These are phyloP conservation scores for Dichotomopilus funicola DNA, from an alignment of 2,329 filamentous ascomycete genomes.

Conservation along the genomic window DNA sequence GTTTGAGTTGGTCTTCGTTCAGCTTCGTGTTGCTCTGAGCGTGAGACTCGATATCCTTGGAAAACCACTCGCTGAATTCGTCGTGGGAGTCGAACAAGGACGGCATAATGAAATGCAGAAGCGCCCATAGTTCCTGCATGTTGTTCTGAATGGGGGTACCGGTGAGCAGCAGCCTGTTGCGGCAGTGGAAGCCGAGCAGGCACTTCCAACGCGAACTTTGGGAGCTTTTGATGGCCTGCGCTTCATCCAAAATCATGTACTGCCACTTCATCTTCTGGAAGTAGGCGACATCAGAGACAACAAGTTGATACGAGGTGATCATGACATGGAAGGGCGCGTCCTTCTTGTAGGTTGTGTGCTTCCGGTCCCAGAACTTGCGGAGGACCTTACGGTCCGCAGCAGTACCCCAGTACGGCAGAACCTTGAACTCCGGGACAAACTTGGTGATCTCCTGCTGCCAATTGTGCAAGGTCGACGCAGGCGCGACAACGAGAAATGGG, in stretches of 20 bases:
- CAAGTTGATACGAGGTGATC: constrained; percentile 93
- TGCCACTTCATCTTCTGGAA: constrained; percentile 99
- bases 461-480: constrained; percentile 93
- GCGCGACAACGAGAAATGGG: constrained; percentile 92
- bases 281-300: constrained; percentile 92
- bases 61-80: constrained; percentile 91
- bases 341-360: constrained; percentile 90
- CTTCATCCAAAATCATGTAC: constrained; percentile 99
- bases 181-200: constrained; percentile 85
- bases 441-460: constrained; percentile 98
- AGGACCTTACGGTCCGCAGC: constrained; percentile 91
- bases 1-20: constrained; percentile 94
- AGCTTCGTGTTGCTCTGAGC: constrained; percentile 99
- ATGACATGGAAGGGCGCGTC: constrained; percentile 94
- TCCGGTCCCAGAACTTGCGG: constrained; percentile 98
- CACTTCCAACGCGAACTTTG: constrained; percentile 96
- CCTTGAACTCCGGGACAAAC: constrained; percentile 92
- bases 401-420: constrained; percentile 94
- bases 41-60: constrained; percentile 94
- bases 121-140: constrained; percentile 98
- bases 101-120: constrained; percentile 99
- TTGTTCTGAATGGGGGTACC: constrained; percentile 99
- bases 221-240: constrained; percentile 97
- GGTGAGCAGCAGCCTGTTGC: constrained; percentile 86
- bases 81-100: constrained; percentile 92